These are phyloP conservation scores for Lactarius trivialis DNA, from an alignment of 768 basidiomycete genomes.

Conservation along the genomic window DNA sequence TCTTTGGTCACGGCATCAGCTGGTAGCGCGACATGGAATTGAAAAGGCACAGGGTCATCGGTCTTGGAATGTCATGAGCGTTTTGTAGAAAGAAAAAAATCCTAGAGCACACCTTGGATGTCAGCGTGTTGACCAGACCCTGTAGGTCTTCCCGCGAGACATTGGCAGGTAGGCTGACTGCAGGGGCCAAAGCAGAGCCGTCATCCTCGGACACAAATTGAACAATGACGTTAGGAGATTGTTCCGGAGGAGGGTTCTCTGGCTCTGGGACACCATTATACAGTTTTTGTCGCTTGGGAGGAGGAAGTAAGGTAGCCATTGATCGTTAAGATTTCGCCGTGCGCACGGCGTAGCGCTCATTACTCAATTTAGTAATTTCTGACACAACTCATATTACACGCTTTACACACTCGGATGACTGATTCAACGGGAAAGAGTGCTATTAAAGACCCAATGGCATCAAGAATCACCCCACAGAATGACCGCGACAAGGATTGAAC, in stretches of 20 bases:
- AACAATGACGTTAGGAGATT: conserved; percentile 70
- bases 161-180: conserved; percentile 85
- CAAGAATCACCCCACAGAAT: background rate
- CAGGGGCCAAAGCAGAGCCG: conserved; percentile 72
- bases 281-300: conserved; percentile 81
- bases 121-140: conserved; percentile 81
- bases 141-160: conserved; percentile 79
- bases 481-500: conserved; percentile 3
- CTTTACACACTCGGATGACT: background rate
- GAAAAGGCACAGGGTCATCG: conserved; percentile 88
- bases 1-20: conserved; percentile 41
- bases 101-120: conserved; percentile 47
- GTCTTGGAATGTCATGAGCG: conserved; percentile 36
- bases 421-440: background rate
- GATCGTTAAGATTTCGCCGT: conserved; percentile 27
- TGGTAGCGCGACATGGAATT: conserved; percentile 79
- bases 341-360: background rate
- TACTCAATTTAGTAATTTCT: background rate
- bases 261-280: conserved; percentile 71
- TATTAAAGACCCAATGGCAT: background rate
- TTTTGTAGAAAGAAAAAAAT: conserved; percentile 11
- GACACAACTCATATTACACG: conserved; percentile 10
- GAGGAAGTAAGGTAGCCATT: conserved; percentile 79
- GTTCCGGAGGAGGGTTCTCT: conserved; percentile 40
- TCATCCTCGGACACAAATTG: conserved; percentile 92